phyloP scores from a whole-genome alignment of 352 stramenopile species.

The Ochromonadaceae sp. region DNA sequence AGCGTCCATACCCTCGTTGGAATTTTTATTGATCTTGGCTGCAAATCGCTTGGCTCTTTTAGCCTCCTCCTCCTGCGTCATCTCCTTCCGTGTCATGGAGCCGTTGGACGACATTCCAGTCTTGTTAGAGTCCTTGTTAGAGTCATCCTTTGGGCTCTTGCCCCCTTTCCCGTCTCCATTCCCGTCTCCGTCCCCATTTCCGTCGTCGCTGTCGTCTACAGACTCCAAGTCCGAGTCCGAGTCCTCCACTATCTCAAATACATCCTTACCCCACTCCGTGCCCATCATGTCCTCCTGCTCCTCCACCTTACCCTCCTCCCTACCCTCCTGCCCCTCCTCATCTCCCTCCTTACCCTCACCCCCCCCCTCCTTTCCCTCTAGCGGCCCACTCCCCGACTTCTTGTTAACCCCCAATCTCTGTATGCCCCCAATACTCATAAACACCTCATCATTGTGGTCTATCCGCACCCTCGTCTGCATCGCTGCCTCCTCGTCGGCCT shows the following conservation, averaged over 20 bases:
- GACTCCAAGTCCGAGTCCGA: neutral
- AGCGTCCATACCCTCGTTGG: neutral
- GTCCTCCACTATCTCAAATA: slow-evolving; percentile 12
- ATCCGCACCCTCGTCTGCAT: neutral
- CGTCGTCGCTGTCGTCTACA: slow-evolving; percentile 8
- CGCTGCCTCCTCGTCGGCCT: neutral
- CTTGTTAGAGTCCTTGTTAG: neutral
- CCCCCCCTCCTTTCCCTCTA: neutral
- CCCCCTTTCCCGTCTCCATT: neutral
- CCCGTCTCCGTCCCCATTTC: neutral
- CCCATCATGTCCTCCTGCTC: neutral
- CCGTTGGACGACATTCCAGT: neutral
- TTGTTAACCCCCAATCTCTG: neutral
- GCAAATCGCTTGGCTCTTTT: neutral
- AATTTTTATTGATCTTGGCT: slow-evolving; percentile 1
- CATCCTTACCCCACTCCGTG: slow-evolving; percentile 12
- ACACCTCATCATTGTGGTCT: slow-evolving; percentile 9
- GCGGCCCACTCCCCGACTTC: neutral
- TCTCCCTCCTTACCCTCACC: neutral
- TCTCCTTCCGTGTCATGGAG: neutral
- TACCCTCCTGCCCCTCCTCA: neutral
- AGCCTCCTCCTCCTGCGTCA: slow-evolving; percentile 3
- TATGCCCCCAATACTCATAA: slow-evolving; percentile 2
- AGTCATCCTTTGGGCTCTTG: neutral
- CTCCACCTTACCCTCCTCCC: neutral